These are phyloP conservation scores for Nemophila menziesii DNA, from an alignment of 257 asterid species.

Conservation along the genomic window DNA sequence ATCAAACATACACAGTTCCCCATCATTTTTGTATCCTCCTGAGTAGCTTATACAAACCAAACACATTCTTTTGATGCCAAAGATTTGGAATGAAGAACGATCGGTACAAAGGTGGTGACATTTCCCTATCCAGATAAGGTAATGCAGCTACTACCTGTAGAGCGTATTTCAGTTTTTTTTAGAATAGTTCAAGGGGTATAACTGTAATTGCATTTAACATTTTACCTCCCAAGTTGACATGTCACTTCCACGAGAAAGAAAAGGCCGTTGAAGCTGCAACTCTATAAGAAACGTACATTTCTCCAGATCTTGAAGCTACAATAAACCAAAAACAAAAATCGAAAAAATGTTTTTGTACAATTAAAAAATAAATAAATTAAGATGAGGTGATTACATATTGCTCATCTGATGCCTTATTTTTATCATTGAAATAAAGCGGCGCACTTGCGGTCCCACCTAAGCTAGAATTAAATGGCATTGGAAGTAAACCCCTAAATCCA, in stretches of 20 bases:
- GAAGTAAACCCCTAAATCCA: constrained; percentile 95
- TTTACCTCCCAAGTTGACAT: constrained; percentile 83
- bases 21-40: constrained; percentile 50
- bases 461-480: constrained; percentile 79
- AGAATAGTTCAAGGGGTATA: background rate
- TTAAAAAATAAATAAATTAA: constrained; percentile 1
- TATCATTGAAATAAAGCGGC: constrained; percentile 78
- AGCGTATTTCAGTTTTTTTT: too few relatives aligned
- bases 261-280: constrained; percentile 75
- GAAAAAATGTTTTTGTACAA: too few relatives aligned
- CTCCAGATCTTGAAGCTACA: constrained; percentile 62
- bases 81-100: constrained; percentile 80
- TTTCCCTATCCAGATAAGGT: constrained; percentile 80
- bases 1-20: too few relatives aligned
- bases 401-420: constrained; percentile 77
- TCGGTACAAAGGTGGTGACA: constrained; percentile 78
- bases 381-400: constrained; percentile 57
- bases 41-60: constrained; percentile 75
- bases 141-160: constrained; percentile 74
- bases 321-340: constrained; percentile 8
- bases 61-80: constrained; percentile 83
- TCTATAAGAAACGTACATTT: constrained; percentile 81
- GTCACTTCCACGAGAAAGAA: constrained; percentile 76
- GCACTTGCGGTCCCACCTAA: constrained; percentile 93
- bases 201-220: background rate